Evolutionary conservation across 2,329 filamentous ascomycete genomes (phyloP).

Genomic region (Pestalotiopsis sp.): DNA sequence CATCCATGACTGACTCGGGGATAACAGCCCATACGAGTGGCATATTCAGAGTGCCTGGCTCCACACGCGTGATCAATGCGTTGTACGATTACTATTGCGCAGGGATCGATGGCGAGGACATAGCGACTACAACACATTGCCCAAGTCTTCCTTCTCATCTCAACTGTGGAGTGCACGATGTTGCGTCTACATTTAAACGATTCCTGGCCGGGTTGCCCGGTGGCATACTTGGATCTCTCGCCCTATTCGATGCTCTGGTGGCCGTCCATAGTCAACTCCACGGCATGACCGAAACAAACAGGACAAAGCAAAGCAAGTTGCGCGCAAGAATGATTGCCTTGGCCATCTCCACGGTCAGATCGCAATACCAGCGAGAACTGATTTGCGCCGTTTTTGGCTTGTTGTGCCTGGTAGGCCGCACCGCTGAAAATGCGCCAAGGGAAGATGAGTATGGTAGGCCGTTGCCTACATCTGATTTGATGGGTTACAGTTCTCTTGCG

Average conservation of each 20-base stretch:
- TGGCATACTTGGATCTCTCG: constrained; percentile 63
- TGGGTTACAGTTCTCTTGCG: constrained; percentile 64
- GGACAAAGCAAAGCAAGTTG: constrained; percentile 55
- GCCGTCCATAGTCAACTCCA: constrained; percentile 59
- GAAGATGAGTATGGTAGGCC: constrained; percentile 53
- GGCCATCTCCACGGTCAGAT: constrained; percentile 59
- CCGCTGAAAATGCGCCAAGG: constrained; percentile 52
- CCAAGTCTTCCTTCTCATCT: constrained; percentile 63
- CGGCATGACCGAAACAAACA: constrained; percentile 49
- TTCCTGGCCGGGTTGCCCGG: constrained; percentile 64
- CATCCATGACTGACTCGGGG: constrained; percentile 18
- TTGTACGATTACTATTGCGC: constrained; percentile 66
- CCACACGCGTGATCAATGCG: constrained; percentile 52
- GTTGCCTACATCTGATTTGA: constrained; percentile 56
- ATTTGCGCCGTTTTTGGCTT: constrained; percentile 69
- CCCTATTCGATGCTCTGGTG: constrained; percentile 62
- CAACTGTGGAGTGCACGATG: constrained; percentile 60
- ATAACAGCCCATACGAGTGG: constrained; percentile 49
- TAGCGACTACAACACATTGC: constrained; percentile 58
- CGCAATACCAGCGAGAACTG: constrained; percentile 60
- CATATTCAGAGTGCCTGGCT: constrained; percentile 65
- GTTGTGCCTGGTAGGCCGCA: constrained; percentile 59
- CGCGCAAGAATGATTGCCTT: constrained; percentile 67
- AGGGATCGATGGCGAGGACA: constrained; percentile 46
- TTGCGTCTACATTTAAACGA: constrained; percentile 67